phyloP scores from a whole-genome alignment of 768 basidiomycete species.

The Mycena olivaceomarginata region DNA sequence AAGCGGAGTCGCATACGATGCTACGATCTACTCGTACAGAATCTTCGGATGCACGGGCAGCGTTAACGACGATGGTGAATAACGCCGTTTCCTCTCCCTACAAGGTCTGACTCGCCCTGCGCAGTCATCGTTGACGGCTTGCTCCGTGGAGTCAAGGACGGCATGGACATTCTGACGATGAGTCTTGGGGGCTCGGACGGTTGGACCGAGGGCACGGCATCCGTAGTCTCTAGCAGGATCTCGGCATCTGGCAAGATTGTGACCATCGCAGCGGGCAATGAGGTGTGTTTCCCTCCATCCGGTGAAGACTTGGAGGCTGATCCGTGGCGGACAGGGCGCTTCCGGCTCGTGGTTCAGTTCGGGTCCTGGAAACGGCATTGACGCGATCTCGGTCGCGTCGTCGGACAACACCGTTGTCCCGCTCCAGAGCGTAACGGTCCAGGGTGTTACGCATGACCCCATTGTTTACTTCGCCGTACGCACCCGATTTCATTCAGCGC shows the following conservation, averaged over 20 bases:
- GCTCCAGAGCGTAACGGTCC: conserved; percentile 72
- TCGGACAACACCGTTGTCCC: conserved; percentile 48
- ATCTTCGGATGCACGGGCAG: conserved; percentile 77
- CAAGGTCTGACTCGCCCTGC: background rate
- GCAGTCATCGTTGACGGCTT: conserved; percentile 69
- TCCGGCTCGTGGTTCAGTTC: conserved; percentile 80
- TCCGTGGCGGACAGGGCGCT: conserved; percentile 58
- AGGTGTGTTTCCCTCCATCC: conserved; percentile 48
- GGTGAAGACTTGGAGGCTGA: background rate
- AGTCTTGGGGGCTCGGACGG: conserved; percentile 79
- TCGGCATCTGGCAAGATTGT: conserved; percentile 75
- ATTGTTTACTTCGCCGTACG: conserved; percentile 71
- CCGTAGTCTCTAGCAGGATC: conserved; percentile 77
- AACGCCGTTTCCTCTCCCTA: background rate
- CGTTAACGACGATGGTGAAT: conserved; percentile 72
- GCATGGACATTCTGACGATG: conserved; percentile 78
- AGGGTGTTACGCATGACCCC: conserved; percentile 66
- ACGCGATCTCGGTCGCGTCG: conserved; percentile 65
- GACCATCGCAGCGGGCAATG: conserved; percentile 78
- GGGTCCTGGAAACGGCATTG: conserved; percentile 69
- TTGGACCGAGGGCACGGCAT: conserved; percentile 74
- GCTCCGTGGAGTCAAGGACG: conserved; percentile 69
- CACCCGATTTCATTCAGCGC: background rate
- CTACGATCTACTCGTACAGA: conserved; percentile 72
- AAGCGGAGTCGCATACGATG: conserved; percentile 81